phyloP scores from a whole-genome alignment of 331 rosid genomes.

The Phaseolus coccineus region DNA sequence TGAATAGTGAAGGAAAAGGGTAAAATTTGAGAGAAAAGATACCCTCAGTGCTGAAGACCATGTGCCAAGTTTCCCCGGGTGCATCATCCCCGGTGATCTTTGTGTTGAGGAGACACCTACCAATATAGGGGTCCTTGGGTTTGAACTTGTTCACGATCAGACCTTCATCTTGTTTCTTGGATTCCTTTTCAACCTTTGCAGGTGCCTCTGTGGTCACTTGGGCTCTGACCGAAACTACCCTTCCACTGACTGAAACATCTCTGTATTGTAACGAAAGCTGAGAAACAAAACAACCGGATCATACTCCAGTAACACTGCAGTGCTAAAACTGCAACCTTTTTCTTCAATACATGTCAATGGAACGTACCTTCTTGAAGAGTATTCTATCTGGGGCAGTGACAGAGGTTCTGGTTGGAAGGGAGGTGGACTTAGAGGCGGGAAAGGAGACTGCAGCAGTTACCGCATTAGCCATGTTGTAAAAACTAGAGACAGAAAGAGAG shows the following conservation, averaged over 20 bases:
- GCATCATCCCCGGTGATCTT: conserved; percentile 99
- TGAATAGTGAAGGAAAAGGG: background rate
- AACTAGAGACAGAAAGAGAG: background rate
- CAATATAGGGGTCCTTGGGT: conserved; percentile 81
- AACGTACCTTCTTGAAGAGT: conserved; percentile 67
- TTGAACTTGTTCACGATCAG: conserved; percentile 81
- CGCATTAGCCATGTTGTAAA: conserved; percentile 80
- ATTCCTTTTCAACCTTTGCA: conserved; percentile 75
- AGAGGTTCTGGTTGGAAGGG: conserved; percentile 64
- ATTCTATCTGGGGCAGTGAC: conserved; percentile 64
- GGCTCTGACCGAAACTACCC: conserved; percentile 70
- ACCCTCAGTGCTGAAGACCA: conserved; percentile 99
- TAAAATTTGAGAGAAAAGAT: background rate
- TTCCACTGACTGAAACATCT: conserved; percentile 61
- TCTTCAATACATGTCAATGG: background rate
- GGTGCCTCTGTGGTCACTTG: conserved; percentile 92
- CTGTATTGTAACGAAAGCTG: conserved; percentile 65
- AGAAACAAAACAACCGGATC: conserved; percentile 27
- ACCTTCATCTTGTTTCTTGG: conserved; percentile 93
- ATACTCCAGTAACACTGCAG: background rate
- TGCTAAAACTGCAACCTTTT: background rate
- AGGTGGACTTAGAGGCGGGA: conserved; percentile 77
- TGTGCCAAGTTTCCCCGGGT: conserved; percentile 99
- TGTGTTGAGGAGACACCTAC: conserved; percentile 87
- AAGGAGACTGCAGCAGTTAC: conserved; percentile 86